Evolutionary conservation across 208 protist genomes (phyloP).

Genomic region (Naegleria lovaniensis): DNA sequence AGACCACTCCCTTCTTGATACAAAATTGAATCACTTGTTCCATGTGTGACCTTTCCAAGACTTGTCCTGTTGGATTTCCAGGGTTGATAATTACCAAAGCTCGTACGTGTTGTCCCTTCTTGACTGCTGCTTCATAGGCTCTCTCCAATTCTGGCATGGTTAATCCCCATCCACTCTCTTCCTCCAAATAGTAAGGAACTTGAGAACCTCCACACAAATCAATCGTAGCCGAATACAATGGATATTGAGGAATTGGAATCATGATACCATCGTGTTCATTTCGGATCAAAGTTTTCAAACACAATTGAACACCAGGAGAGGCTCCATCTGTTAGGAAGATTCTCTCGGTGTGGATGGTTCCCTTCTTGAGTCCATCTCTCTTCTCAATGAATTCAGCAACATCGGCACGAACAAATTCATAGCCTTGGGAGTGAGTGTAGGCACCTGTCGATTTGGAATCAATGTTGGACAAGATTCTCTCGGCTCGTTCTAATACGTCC

Average conservation of each 20-base stretch:
- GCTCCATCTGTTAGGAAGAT: slow-evolving; percentile 97
- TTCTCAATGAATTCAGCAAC: slow-evolving; percentile 87
- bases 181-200: slow-evolving; percentile 88
- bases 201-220: slow-evolving; percentile 74
- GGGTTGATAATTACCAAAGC: slow-evolving; percentile 97
- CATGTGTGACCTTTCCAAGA: slow-evolving; percentile 67
- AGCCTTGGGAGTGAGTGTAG: slow-evolving; percentile 89
- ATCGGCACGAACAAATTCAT: slow-evolving; percentile 64
- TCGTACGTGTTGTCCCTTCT: slow-evolving; percentile 68
- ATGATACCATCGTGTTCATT: slow-evolving; percentile 70
- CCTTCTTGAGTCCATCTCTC: slow-evolving; percentile 70
- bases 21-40: slow-evolving; percentile 63
- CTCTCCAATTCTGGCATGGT: slow-evolving; percentile 56
- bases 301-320: slow-evolving; percentile 70
- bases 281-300: slow-evolving; percentile 70
- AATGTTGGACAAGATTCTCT: slow-evolving; percentile 58
- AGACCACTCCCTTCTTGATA: slow-evolving; percentile 55
- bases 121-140: slow-evolving; percentile 53
- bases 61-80: slow-evolving; percentile 95
- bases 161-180: slow-evolving; percentile 79
- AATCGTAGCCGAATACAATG: slow-evolving; percentile 96
- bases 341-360: slow-evolving; percentile 49
- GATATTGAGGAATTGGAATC: slow-evolving; percentile 99
- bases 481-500: slow-evolving; percentile 80
- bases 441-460: slow-evolving; percentile 69